Conservation (phyloP, 1,139 yeast species). For the Arxiozyma telluris region DNA sequence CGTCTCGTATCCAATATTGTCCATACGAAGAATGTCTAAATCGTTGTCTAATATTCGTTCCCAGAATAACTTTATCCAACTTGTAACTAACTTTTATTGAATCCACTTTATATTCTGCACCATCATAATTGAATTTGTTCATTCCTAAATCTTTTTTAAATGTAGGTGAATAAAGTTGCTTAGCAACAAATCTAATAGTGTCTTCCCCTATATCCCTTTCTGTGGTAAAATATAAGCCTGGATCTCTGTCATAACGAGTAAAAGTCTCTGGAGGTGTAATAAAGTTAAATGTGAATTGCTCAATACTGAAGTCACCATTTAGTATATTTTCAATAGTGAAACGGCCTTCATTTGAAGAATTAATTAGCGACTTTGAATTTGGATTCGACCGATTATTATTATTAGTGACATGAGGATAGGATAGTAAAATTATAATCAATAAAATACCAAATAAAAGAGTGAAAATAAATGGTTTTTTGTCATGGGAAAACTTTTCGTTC, state of each 20-base stretch:
- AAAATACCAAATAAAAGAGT: not conserved
- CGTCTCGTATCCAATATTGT: conserved; percentile 54
- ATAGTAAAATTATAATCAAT: not conserved
- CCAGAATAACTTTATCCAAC: conserved; percentile 26
- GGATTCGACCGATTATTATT: not conserved
- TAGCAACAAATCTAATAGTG: conserved; percentile 21
- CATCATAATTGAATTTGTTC: conserved; percentile 22
- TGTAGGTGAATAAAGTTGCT: conserved; percentile 17
- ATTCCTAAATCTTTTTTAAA: conserved; percentile 15
- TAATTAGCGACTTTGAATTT: not conserved
- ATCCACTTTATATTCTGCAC: conserved; percentile 15
- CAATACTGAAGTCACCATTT: conserved; percentile 21
- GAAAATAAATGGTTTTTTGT: not conserved
- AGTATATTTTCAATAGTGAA: conserved; percentile 24
- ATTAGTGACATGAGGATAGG: not conserved
- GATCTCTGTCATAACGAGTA: conserved; percentile 25
- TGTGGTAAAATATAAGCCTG: conserved; percentile 30
- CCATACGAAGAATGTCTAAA: conserved; percentile 76
- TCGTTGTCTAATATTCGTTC: conserved; percentile 34
- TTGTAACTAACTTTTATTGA: conserved; percentile 24
- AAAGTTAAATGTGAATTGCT: conserved; percentile 25
- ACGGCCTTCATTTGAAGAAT: not conserved
- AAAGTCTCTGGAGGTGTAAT: conserved; percentile 26
- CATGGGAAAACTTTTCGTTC: conserved; percentile 1
- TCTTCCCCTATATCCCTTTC: conserved; percentile 12